These are phyloP conservation scores for Stromatinia cepivora DNA, from an alignment of 2,329 filamentous ascomycete genomes.

Conservation along the genomic window DNA sequence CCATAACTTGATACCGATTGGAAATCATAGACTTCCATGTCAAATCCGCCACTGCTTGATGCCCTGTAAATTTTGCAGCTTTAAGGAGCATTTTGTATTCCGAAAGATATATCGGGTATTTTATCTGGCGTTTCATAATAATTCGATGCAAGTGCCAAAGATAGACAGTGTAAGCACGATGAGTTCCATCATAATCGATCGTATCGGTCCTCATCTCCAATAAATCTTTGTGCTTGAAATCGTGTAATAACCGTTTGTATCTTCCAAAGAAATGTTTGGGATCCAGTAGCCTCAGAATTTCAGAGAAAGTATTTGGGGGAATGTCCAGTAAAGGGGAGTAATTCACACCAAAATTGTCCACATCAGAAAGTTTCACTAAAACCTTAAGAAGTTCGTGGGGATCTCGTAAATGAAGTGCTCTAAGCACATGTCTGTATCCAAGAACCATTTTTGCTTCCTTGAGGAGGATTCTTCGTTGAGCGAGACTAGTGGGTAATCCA, in stretches of 20 bases:
- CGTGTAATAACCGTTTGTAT: constrained; percentile 48
- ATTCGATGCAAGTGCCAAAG: constrained; percentile 29
- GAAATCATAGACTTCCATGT: constrained; percentile 50
- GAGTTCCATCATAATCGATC: constrained; percentile 24
- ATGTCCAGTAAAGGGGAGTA: constrained; percentile 18
- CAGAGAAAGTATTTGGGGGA: constrained; percentile 58
- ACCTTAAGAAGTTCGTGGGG: constrained; percentile 14
- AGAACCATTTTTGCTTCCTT: constrained; percentile 2
- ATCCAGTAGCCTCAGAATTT: constrained; percentile 63
- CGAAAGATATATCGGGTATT: constrained; percentile 45
- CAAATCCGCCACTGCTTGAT: constrained; percentile 45
- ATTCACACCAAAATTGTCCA: constrained; percentile 26
- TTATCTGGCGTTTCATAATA: constrained; percentile 43
- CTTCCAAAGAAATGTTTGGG: constrained; percentile 53
- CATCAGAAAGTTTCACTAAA: constrained; percentile 27
- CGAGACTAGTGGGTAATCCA: not conserved
- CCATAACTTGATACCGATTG: constrained; percentile 28
- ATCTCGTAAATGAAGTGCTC: constrained; percentile 14
- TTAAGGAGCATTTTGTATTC: constrained; percentile 56
- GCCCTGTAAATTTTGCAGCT: constrained; percentile 50
- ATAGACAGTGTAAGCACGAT: constrained; percentile 33
- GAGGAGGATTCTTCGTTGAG: constrained; percentile 11
- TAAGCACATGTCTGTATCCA: constrained; percentile 14
- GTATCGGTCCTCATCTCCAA: constrained; percentile 32
- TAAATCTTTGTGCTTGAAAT: constrained; percentile 51